Conservation (phyloP, 768 basidiomycete species). For the Lactarius indigo region DNA sequence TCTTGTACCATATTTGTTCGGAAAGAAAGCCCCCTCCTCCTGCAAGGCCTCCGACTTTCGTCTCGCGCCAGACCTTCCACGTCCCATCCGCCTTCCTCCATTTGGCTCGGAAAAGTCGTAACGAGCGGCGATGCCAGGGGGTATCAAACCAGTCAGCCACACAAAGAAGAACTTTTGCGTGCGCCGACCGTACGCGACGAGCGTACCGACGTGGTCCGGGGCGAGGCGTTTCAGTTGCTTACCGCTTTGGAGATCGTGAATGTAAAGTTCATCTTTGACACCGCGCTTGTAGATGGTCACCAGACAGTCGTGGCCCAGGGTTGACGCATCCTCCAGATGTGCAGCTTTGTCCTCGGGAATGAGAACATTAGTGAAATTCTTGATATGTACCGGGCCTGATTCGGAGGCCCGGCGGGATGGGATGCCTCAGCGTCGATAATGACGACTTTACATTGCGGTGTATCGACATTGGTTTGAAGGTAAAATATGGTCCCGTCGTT, state of each 20-base stretch:
- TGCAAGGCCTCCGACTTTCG: conserved; percentile 54
- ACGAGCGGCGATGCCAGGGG: conserved; percentile 62
- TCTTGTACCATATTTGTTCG: conserved; percentile 74
- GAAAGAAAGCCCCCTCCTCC: conserved; percentile 63
- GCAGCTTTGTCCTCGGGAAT: conserved; percentile 69
- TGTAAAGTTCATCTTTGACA: conserved; percentile 76
- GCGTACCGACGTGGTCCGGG: conserved; percentile 64
- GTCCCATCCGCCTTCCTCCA: conserved; percentile 39
- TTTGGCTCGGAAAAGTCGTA: conserved; percentile 49
- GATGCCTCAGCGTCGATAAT: conserved; percentile 55
- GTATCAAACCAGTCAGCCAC: conserved; percentile 60
- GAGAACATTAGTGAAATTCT: conserved; percentile 49
- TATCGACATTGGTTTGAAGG: conserved; percentile 60
- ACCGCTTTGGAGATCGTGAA: conserved; percentile 55
- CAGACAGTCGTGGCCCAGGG: conserved; percentile 54
- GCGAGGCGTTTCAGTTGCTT: conserved; percentile 52
- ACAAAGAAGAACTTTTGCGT: conserved; percentile 61
- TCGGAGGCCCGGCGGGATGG: conserved; percentile 16
- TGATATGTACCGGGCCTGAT: conserved; percentile 28
- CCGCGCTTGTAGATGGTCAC: conserved; percentile 67
- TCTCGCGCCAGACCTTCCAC: conserved; percentile 58
- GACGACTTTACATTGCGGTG: conserved; percentile 63
- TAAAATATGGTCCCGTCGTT: conserved; percentile 63
- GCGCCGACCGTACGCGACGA: conserved; percentile 48
- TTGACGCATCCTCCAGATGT: conserved; percentile 47